A percentile compares a stretch with the other conserved stretches of the same genome.
phyloP scores from a whole-genome alignment of 2,329 filamentous ascomycete species.

The Fusarium longipes region DNA sequence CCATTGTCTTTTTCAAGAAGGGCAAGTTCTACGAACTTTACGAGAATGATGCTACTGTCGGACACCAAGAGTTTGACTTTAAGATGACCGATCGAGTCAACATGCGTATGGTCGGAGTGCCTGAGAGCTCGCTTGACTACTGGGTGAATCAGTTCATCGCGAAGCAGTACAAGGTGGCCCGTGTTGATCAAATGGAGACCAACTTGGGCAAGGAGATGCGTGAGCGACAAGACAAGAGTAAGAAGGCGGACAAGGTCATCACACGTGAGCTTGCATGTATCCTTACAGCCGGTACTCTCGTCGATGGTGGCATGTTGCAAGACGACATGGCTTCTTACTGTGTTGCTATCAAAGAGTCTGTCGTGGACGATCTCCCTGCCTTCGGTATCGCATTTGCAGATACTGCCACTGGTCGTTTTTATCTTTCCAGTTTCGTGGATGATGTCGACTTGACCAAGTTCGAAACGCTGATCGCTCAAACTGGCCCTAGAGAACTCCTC shows the following conservation, averaged over 20 bases:
- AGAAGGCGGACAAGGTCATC: slow-evolving; percentile 93
- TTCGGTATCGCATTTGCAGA: slow-evolving; percentile 97
- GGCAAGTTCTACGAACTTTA: slow-evolving; percentile 99
- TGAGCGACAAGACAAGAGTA: slow-evolving; percentile 78
- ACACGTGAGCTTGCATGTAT: slow-evolving; percentile 90
- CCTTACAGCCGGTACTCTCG: slow-evolving; percentile 89
- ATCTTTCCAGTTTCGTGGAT: slow-evolving; percentile 90
- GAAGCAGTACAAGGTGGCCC: slow-evolving; percentile 96
- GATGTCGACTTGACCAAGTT: slow-evolving; percentile 96
- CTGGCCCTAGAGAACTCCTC: slow-evolving; percentile 85
- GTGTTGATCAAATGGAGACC: slow-evolving; percentile 96
- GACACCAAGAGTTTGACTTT: slow-evolving; percentile 95
- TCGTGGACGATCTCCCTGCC: slow-evolving; percentile 77
- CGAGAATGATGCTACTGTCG: slow-evolving; percentile 96
- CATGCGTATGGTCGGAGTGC: slow-evolving; percentile 99
- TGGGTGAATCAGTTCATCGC: slow-evolving; percentile 99
- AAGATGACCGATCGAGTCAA: slow-evolving; percentile 98
- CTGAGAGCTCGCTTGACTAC: slow-evolving; percentile 92
- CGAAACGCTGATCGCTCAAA: slow-evolving; percentile 95
- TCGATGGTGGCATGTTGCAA: slow-evolving; percentile 96
- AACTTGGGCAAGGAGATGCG: slow-evolving; percentile 98
- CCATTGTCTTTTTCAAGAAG: slow-evolving; percentile 99
- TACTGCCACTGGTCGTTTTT: slow-evolving; percentile 94
- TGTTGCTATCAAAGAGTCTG: slow-evolving; percentile 88
- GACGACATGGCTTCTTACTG: slow-evolving; percentile 98